Base-by-base conservation (phyloP, 768 basidiomycete species). In the Boletus barrowsii region DNA sequence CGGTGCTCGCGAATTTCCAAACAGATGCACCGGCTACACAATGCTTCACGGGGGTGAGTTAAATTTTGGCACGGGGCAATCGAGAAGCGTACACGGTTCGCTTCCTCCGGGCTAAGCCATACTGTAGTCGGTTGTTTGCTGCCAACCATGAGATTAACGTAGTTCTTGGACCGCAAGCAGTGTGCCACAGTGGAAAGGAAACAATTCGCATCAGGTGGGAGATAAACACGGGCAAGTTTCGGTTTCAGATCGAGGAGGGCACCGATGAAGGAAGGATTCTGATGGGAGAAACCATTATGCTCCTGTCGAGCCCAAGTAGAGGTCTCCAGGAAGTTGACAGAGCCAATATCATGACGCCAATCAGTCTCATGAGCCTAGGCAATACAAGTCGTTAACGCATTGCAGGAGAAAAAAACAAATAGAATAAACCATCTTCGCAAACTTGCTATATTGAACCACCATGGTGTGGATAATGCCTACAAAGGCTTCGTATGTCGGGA, bases 401-500 rank as follows among this genome's bases (percentile, higher is more conserved):
- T 17, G 8, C 36, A 42, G 13, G 44, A 15, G 18, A 15, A 20
- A 17, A 49, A n/a, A 4, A 47, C 10, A 15, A 30, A 20, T 3
- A 22, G 22, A 22, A 59, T 74, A 53, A 5, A 81, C 88, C 81
- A 93, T 90, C 73, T 95, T 94, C 47, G 80, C 69, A 71, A 95
- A 95, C 70, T 95, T 95, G 74, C 83, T 78, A 68, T 94, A 94
- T 63, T 90, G 89, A 4, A 88, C 86, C 82, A 88, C 85, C 91
- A 93, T 93, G 17, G 91, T 94, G 51, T 88, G 86, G 26, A 94
- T 71, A 68, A 94, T 94, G 42, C 91, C 91, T 42, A 94, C 75
- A 80, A 96, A 97, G 0, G 90, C 87, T 67, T 96, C 93, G 68
- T 96, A 94, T 29, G 84, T 87, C 3, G 93, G 92, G 81, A 96